Base-by-base conservation (phyloP, 768 basidiomycete species). In the Mycena galopus region DNA sequence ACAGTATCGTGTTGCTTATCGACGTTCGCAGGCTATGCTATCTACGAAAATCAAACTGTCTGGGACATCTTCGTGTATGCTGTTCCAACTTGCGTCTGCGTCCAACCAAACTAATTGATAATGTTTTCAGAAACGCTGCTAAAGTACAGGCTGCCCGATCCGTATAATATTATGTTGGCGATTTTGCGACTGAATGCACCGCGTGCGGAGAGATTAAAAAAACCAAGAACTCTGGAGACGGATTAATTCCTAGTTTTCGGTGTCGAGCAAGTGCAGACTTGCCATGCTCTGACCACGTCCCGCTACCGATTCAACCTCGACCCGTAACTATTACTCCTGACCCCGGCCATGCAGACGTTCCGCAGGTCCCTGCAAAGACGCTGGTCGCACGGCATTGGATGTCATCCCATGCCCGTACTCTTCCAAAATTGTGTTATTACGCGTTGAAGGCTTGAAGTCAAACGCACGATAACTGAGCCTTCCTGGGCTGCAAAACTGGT, bases 11-110 rank as follows among this genome's bases (percentile, higher is more conserved):
- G 17, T 35, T 67, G 32, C 67, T 69, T 14, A 61, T 53, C 32
- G 58, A 25, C 35, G 29, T 23, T 37, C 68, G 55, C 75, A 89
- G 88, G 87, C 42, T 80, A 84, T 44, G 84, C 88, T 2, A 83
- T 87, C 69, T 91, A 89, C 78, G 82, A 84, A 65, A 90, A 90
- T 71, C 84, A 90, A 76, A 88, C 87, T 7, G 81, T 89, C 17
- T 89, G 87, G 86, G 81, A 86, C 65, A 78, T 89, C 33, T 89
- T 91, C 78, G 84, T 81, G 88, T 88, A 77, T 76, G 82, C 75
- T 3, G 14, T 50, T 30, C 30, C 51, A 17, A 55, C 17, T 61
- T 23, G 55, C 35, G 16, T 66, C 39, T 35, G 29, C n/a, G 23
- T 42, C 53, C 25, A 50, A 32, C 62, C 37, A 44, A 10, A 16